Conservation (phyloP, 2,329 filamentous ascomycete species). For the Moelleriella libera region DNA sequence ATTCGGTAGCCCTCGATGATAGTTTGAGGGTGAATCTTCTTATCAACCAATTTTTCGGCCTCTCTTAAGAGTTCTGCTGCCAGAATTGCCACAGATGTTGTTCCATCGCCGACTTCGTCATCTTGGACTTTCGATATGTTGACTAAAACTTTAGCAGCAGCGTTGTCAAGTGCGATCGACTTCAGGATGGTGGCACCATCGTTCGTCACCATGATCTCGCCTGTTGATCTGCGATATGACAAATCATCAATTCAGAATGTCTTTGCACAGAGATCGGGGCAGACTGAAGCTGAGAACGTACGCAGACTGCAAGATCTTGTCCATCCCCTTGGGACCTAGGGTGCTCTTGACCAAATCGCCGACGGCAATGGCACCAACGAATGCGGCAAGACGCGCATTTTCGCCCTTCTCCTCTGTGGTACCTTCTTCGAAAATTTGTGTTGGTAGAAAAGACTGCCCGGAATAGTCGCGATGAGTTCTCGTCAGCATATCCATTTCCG, state of each 20-base stretch:
- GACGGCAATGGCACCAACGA: conserved; percentile 95
- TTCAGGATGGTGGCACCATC: conserved; percentile 98
- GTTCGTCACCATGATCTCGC: conserved; percentile 96
- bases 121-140: conserved; percentile 99
- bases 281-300: conserved; percentile 30
- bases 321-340: conserved; percentile 94
- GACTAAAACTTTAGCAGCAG: conserved; percentile 92
- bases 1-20: conserved; percentile 99
- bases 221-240: conserved; percentile 55
- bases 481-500: no score
- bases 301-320: conserved; percentile 95
- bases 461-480: no score
- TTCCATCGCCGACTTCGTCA: conserved; percentile 95
- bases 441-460: conserved; percentile 59
- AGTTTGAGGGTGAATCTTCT: conserved; percentile 98
- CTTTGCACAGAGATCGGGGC: background rate
- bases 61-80: conserved; percentile 91
- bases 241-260: background rate
- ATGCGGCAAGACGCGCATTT: conserved; percentile 96
- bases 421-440: conserved; percentile 95
- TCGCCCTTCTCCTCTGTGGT: conserved; percentile 97
- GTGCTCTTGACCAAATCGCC: conserved; percentile 97
- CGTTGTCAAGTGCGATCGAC: conserved; percentile 95
- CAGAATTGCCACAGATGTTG: conserved; percentile 91
- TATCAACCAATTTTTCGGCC: conserved; percentile 91